Base-by-base conservation (phyloP, 306 rosid genomes). In the Quercus suber region DNA sequence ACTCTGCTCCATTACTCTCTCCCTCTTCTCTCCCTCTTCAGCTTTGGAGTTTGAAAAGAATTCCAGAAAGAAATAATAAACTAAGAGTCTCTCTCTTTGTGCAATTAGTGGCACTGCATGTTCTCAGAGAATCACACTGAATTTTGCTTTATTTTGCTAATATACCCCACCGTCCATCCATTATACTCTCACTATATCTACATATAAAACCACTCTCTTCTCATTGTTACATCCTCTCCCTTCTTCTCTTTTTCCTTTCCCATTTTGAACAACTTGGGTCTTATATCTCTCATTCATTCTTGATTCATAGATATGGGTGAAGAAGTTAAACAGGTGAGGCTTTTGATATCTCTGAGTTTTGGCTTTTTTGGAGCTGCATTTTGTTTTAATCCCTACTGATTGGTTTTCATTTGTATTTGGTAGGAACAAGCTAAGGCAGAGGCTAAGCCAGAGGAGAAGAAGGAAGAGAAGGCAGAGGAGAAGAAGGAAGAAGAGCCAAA, bases 241-340 rank as follows among this genome's bases (percentile, higher is more conserved):
- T 53, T 11, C 60, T 45, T 65, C 43, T 65, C 12, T 45, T 20
- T 30, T 18, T 45, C 43, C 35, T 37, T 20, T 17, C 57, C 55
- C 58, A 61, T 76, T 60, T 83, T 82, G 67, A 80, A 61, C 80
- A 78, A 56, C 81, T 59, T 25, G 45, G 28, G 3, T 56, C 73
- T 80, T 73, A 67, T 67, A 53, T 73, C 43, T 73, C 55, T 43
- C 78, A 78, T 19, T 43, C 74, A 78, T 19, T 78, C 71, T 75
- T 20, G 4, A 55, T 58, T 84, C 65, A 73, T 51, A 75, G 33
- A 67, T 70, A 94, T 94, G 98, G 97, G 94, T 28, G 92, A 87
- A 85, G 94, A 86, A 84, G 86, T 78, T 77, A 89, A 92, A 82
- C 96, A 79, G 88, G 98, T 94, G 27, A 76, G 78, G 73, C 75